Evolutionary conservation across 306 rosid species (phyloP), one percentile per base, ranked within the genome.

Genomic region (Rosa multiflora): DNA sequence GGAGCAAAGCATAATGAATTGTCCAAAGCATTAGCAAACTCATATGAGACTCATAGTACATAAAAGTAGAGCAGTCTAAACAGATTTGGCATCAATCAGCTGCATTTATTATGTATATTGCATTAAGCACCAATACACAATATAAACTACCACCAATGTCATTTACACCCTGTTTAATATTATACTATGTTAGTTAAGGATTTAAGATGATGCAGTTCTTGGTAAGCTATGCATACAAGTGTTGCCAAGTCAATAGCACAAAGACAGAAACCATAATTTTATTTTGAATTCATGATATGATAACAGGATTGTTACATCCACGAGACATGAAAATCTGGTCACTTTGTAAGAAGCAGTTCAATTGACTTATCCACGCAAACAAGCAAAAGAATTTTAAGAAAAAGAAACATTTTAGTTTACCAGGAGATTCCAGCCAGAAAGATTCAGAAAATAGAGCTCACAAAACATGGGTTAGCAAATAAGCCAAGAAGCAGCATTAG

Each of bases 181-280:
- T 15, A 68, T 11, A 68, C 12, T 7, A 26, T 14, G 12, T 1
- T 5, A n/a, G 5, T 10, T 40, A 37, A 21, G 67, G 67, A 44
- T 47, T 10, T 12, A 20, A 39, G 2, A 6, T 55, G 23, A 14
- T 58, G 43, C 69, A 40, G 68, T 39, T 74, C 52, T n/a, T 15
- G 8, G 76, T 49, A 72, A 40, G 21, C 55, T 40, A 70, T 5
- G 40, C 17, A 47, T 46, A 55, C 13, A 53, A 20, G 52, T 74
- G 43, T 53, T 55, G 35, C 66, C 42, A 48, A 48, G 61, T 72
- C 75, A 72, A 72, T 29, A 69, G 18, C 53, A 20, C 4, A 69
- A 20, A 21, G 20, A 20, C 46, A 18, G 73, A 44, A 43, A 44
- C 73, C 53, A 12, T 23, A 56, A 2, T 56, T 29, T 32, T 29